Conservation (phyloP, 768 basidiomycete genomes). For the Boletus reticuloceps region DNA sequence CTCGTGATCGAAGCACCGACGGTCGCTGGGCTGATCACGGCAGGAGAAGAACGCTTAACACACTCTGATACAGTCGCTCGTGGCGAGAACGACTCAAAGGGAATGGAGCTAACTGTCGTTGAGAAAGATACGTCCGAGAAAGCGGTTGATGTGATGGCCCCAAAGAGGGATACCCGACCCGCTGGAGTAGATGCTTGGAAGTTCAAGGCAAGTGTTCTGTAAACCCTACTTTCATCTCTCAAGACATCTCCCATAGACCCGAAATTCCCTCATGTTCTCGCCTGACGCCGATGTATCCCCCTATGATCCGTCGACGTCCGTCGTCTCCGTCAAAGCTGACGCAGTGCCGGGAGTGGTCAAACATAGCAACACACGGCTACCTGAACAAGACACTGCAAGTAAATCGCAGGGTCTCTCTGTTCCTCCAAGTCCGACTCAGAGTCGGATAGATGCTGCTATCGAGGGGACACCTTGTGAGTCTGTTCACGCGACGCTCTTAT, state of each 20-base stretch:
- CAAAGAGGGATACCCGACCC: constrained; percentile 65
- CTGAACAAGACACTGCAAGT: constrained; percentile 59
- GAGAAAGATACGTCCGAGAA: constrained; percentile 29
- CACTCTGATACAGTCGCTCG: constrained; percentile 14
- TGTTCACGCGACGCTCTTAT: neutral
- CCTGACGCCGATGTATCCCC: constrained; percentile 89
- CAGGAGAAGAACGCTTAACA: constrained; percentile 17
- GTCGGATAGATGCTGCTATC: constrained; percentile 90
- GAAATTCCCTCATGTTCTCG: constrained; percentile 93
- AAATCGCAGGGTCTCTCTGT: constrained; percentile 45
- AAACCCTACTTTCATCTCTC: neutral
- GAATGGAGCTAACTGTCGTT: constrained; percentile 19
- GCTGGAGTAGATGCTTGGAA: constrained; percentile 81
- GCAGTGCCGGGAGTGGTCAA: constrained; percentile 63
- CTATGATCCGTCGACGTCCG: constrained; percentile 48
- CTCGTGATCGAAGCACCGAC: constrained; percentile 61
- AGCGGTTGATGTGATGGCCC: constrained; percentile 74
- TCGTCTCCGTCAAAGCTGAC: constrained; percentile 29
- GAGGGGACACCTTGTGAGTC: constrained; percentile 84
- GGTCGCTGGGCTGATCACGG: constrained; percentile 52
- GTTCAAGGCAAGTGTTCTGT: constrained; percentile 57
- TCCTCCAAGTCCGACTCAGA: constrained; percentile 88
- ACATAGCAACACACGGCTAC: constrained; percentile 79
- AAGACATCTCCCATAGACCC: constrained; percentile 50
- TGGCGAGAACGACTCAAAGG: constrained; percentile 24